phyloP scores from a whole-genome alignment of 2,329 filamentous ascomycete genomes.

The Bipolaris oryzae region DNA sequence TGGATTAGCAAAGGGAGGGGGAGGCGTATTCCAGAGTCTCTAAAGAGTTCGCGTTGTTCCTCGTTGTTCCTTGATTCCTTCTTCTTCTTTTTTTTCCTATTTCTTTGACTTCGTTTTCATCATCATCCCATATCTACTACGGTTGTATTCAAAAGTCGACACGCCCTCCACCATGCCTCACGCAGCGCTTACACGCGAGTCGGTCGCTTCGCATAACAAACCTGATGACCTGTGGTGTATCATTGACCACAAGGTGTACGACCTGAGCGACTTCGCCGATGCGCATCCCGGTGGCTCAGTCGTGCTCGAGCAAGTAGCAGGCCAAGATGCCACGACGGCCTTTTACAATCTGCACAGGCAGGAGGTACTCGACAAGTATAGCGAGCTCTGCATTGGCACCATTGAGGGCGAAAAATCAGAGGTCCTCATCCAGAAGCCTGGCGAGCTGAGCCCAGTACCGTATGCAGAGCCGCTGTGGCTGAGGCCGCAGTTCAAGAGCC shows the following conservation, averaged over 20 bases:
- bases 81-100: background rate
- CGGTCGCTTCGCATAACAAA: constrained; percentile 77
- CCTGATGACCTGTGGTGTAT: constrained; percentile 82
- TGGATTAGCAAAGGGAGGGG: too few relatives aligned
- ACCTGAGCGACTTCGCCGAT: constrained; percentile 82
- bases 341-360: constrained; percentile 94
- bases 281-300: constrained; percentile 83
- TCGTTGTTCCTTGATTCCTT: background rate
- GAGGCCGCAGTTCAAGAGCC: constrained; percentile 74
- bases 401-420: constrained; percentile 76
- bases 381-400: constrained; percentile 74
- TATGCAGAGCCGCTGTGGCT: constrained; percentile 89
- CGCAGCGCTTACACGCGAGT: constrained; percentile 54
- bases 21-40: too few relatives aligned
- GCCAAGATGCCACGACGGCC: constrained; percentile 77
- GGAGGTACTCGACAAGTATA: constrained; percentile 84
- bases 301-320: constrained; percentile 80
- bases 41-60: background rate
- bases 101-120: background rate
- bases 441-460: constrained; percentile 76
- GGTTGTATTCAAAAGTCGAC: background rate
- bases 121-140: background rate
- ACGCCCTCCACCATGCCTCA: constrained; percentile 35
- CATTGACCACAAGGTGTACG: constrained; percentile 86
- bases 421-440: constrained; percentile 70